Evolutionary conservation across 495 filamentous ascomycete species (phyloP), one percentile per base, ranked within the genome.

Genomic region (Jackrogersella multiformis): DNA sequence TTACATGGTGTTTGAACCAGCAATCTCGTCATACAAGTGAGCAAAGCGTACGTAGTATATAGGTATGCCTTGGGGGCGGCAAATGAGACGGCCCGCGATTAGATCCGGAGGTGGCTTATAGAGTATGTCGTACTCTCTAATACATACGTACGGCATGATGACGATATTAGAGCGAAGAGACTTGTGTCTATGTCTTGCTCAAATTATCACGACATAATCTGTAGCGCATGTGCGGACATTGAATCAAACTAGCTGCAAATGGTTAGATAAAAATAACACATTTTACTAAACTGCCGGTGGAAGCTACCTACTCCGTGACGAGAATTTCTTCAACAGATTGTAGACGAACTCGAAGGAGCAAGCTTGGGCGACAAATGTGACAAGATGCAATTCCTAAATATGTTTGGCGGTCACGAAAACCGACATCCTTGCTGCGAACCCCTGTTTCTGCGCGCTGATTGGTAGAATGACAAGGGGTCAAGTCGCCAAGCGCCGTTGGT

Each of bases 281-380:
- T 51, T 51, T 24, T 42, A 42, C 20, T 36, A 41, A 35, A 54
- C 52, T 21, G 23, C 21, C 61, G 59, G 36, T 35, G 26, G 16
- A 65, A 49, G 46, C 15, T n/a, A n/a, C n/a, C n/a, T n/a, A 48
- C 20, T 66, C 32, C 38, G 64, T 61, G 64, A 61, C n/a, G 44
- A 28, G 20, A 53, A 35, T 56, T 35, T 67, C 64, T 61, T 67
- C 51, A 61, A 56, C 56, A 15, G 59, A 49, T 55, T 51, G 20
- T 44, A 21, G 36, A 46, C 32, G 13, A 49, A 26, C 5, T 52
- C 41, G 0, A 35, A 54, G 41, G 24, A 45, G n/a, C 34, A 41
- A 51, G 35, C 45, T 15, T 52, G 62, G 61, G 66, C 66, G 62
- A 67, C 49, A 68, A 60, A 72, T 72, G 72, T 74, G 72, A 74